Conservation (phyloP, 2,329 filamentous ascomycete species). For the Aureobasidium sp. region DNA sequence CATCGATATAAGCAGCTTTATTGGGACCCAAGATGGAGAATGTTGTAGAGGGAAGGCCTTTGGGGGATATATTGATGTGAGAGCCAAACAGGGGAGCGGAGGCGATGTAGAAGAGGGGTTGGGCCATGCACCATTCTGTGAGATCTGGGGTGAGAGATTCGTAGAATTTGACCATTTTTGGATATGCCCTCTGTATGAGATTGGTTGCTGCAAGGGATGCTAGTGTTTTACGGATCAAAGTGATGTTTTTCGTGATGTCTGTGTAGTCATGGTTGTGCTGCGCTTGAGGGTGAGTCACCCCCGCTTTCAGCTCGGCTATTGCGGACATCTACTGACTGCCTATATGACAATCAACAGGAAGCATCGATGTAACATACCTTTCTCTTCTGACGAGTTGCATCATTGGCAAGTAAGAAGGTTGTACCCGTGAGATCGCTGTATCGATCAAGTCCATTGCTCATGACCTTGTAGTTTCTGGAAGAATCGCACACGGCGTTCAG, state of each 20-base stretch:
- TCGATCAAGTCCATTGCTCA: too few species aligned
- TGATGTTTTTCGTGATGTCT: too few species aligned
- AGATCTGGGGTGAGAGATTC: slow-evolving; percentile 62
- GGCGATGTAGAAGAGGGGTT: slow-evolving; percentile 80
- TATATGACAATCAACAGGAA: too few species aligned
- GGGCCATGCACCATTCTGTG: slow-evolving; percentile 68
- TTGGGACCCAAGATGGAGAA: slow-evolving; percentile 67
- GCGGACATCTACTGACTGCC: too few species aligned
- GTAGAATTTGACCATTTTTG: slow-evolving; percentile 67
- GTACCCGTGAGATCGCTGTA: too few species aligned
- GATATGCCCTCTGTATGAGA: too few species aligned
- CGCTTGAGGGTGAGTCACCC: slow-evolving; percentile 5
- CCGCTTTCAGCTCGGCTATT: slow-evolving; percentile 16
- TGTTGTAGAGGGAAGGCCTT: slow-evolving; percentile 70
- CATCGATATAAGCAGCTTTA: slow-evolving; percentile 75
- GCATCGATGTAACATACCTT: too few species aligned
- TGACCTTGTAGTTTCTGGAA: too few species aligned
- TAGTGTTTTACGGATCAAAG: background rate
- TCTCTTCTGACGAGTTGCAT: too few species aligned
- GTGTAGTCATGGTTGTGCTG: too few species aligned
- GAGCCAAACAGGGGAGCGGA: slow-evolving; percentile 72
- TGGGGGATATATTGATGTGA: slow-evolving; percentile 82
- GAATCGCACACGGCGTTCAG: too few species aligned
- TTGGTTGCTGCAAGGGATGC: background rate
- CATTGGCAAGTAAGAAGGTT: too few species aligned